phyloP scores from a whole-genome alignment of 345 rosid genomes.

The Arabidopsis thaliana region DNA sequence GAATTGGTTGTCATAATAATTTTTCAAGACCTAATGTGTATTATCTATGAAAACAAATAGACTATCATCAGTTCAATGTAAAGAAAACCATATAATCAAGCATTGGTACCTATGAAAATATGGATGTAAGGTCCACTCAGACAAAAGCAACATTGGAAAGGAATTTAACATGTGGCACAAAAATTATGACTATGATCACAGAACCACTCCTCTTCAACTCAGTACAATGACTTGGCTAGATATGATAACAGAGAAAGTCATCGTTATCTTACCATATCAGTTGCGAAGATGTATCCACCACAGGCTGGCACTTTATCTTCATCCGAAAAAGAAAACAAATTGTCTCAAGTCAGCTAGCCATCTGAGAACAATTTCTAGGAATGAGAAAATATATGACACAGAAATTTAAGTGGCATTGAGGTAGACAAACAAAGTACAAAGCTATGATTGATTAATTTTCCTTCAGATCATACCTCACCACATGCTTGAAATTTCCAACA shows the following conservation, averaged over 20 bases:
- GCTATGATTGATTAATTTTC: slow-evolving; percentile 14
- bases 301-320: slow-evolving; percentile 96
- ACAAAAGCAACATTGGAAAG: background rate
- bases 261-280: slow-evolving; percentile 67
- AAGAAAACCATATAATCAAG: slow-evolving; percentile 3
- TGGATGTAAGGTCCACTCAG: slow-evolving; percentile 7
- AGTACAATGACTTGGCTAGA: background rate
- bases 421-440: slow-evolving; percentile 26
- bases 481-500: slow-evolving; percentile 85
- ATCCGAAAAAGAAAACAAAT: slow-evolving; percentile 31
- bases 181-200: slow-evolving; percentile 4
- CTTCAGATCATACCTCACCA: slow-evolving; percentile 64
- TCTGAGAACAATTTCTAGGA: slow-evolving; percentile 22
- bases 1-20: slow-evolving; percentile 2
- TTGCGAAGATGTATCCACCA: slow-evolving; percentile 58
- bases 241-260: slow-evolving; percentile 20
- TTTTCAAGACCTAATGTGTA: slow-evolving; percentile 4
- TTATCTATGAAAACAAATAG: background rate
- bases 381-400: slow-evolving; percentile 8
- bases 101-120: slow-evolving; percentile 10
- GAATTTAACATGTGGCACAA: background rate
- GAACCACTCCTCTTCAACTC: background rate
- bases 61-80: background rate
- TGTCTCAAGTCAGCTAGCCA: slow-evolving; percentile 28
- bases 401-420: background rate